A percentile compares a stretch with the other conserved stretches of the same genome.
Evolutionary conservation across 768 basidiomycete species (phyloP).

Genomic region (Plicaturopsis crispa): DNA sequence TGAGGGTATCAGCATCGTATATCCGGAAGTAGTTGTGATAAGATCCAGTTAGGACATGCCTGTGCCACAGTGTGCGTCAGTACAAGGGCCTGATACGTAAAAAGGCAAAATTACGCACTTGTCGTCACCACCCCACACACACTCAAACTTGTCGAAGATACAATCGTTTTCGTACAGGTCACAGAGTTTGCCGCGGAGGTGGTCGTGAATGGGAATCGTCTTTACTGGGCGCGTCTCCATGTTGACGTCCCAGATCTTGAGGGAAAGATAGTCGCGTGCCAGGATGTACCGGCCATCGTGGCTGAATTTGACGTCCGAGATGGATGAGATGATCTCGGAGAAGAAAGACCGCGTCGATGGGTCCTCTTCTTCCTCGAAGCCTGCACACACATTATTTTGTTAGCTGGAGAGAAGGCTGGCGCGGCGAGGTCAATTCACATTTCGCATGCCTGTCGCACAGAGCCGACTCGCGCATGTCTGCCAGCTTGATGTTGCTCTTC

Average conservation of each 20-base stretch:
- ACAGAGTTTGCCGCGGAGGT: conserved; percentile 93
- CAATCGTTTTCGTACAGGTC: conserved; percentile 99
- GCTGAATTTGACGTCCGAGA: conserved; percentile 99
- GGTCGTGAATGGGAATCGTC: conserved; percentile 98
- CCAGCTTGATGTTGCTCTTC: conserved; percentile 98
- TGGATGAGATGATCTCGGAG: conserved; percentile 98
- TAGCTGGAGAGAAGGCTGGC: conserved; percentile 7
- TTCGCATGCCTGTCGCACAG: conserved; percentile 95
- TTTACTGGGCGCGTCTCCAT: conserved; percentile 96
- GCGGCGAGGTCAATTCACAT: conserved; percentile 46
- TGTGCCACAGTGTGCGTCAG: conserved; percentile 26
- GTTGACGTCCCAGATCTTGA: conserved; percentile 99
- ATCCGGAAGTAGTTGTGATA: conserved; percentile 99
- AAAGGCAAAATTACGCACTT: conserved; percentile 58
- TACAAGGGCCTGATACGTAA: conserved; percentile 5
- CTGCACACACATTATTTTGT: conserved; percentile 32
- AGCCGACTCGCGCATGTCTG: conserved; percentile 98
- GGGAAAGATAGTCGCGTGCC: conserved; percentile 91
- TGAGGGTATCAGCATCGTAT: conserved; percentile 72
- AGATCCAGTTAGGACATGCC: conserved; percentile 96
- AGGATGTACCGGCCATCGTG: conserved; percentile 96
- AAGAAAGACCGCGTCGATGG: conserved; percentile 97
- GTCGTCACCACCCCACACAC: conserved; percentile 95
- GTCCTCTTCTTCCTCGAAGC: conserved; percentile 98
- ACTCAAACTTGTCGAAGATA: conserved; percentile 99